These are phyloP conservation scores for Chimonanthus salicifolius DNA, from an alignment of 164 flowering plant genomes.

Conservation along the genomic window DNA sequence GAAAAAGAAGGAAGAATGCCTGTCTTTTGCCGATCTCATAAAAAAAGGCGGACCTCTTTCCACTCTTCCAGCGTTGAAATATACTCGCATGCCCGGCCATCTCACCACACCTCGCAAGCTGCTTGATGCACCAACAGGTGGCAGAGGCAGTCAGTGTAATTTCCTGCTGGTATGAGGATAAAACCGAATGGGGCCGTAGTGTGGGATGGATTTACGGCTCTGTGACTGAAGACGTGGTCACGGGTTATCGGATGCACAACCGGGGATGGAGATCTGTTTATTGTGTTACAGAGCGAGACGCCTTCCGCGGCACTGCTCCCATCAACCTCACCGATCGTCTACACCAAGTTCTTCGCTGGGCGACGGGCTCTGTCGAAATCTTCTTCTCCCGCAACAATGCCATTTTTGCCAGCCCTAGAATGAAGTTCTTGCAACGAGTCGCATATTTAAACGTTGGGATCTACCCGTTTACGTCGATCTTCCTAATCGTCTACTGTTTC, in stretches of 20 bases:
- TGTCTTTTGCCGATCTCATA: constrained; percentile 81
- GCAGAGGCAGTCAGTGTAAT: constrained; percentile 71
- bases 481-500: constrained; percentile 78
- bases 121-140: constrained; percentile 74
- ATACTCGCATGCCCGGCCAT: constrained; percentile 82
- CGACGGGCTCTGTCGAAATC: constrained; percentile 84
- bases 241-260: constrained; percentile 82
- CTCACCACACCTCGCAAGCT: constrained; percentile 62
- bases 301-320: constrained; percentile 86
- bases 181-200: constrained; percentile 78
- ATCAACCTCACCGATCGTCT: constrained; percentile 81
- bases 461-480: constrained; percentile 76
- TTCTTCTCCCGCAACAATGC: constrained; percentile 87
- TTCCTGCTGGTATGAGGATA: constrained; percentile 80
- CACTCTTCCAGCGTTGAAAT: constrained; percentile 27
- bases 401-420: constrained; percentile 44
- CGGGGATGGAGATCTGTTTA: constrained; percentile 80
- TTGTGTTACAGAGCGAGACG: constrained; percentile 74
- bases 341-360: constrained; percentile 94
- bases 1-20: constrained; percentile 28
- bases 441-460: constrained; percentile 77
- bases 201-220: constrained; percentile 91
- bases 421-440: constrained; percentile 62
- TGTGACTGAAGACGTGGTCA: constrained; percentile 80
- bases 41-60: background rate